Base-by-base conservation (phyloP, 768 basidiomycete genomes). In the Phylloporus rhodoxanthus region DNA sequence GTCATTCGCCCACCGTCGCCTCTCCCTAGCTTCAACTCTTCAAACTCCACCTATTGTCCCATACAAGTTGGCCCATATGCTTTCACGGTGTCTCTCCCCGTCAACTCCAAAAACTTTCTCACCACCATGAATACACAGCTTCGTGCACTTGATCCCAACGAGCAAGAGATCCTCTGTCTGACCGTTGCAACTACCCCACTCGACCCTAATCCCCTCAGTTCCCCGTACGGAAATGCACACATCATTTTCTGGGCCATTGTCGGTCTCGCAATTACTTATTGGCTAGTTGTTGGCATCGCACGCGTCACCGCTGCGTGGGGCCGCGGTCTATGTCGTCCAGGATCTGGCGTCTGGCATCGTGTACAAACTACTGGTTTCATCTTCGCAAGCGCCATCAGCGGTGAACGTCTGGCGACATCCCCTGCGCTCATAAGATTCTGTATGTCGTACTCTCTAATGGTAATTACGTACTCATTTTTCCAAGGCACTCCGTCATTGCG, bases 381-480 rank as follows among this genome's bases (percentile, higher is more conserved):
- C 58, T 70, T 95, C 34, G 88, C 91, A 17, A 94, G 93, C 68
- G 91, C 93, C 0, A 81, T 95, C 57, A 93, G 92, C 48, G 96
- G 95, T 5, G 92, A 94, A 65, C 78, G 88, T 32, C 74, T 98
- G 32, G 82, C 91, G 4, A 79, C 84, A 21, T 86, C 85, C 17
- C 90, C 91, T 14, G 90, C 91, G 0, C 73, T 98, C 45, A 77
- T 96, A 71, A 75, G 94, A 45, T 98, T 93, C 62, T 84, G 92
- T 92, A 64, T 62, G 88, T 73, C 43, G 28, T 53, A 45, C 21
- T 42, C 50, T 48, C 44, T 33, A 39, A 33, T 45, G 20, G 53
- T 30, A 52, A 57, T 38, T 41, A 50, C 29, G 48, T 26, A 21
- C 57, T 60, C 44, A 61, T 49, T 19, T 14, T 48, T 34, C 17